Evolutionary conservation across 2,329 filamentous ascomycete species (phyloP).

Genomic region (Elsinoe fawcettii): DNA sequence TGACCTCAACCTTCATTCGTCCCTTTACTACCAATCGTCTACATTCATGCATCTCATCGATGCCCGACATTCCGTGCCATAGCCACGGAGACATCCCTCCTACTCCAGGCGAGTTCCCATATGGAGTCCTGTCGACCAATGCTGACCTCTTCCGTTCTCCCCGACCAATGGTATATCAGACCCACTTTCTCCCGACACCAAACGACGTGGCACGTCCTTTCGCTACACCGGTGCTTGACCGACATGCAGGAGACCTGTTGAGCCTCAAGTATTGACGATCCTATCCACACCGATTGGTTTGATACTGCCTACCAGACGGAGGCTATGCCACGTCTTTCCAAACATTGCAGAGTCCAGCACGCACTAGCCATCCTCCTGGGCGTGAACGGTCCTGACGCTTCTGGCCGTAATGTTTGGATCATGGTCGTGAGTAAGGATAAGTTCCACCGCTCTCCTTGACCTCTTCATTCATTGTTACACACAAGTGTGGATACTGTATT

Average conservation of each 20-base stretch:
- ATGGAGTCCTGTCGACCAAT: background rate
- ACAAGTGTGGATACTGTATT: constrained; percentile 11
- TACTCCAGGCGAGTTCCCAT: background rate
- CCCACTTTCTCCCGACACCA: background rate
- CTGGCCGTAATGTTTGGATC: constrained; percentile 12
- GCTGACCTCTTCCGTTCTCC: background rate
- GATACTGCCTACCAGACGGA: background rate
- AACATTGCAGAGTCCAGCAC: constrained; percentile 5
- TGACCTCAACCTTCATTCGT: constrained; percentile 3
- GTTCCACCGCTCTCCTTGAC: background rate
- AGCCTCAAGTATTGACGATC: constrained; percentile 10
- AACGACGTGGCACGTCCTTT: constrained; percentile 6
- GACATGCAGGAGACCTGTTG: constrained; percentile 12
- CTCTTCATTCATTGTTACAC: background rate
- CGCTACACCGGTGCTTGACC: constrained; percentile 8
- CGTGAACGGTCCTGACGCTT: constrained; percentile 11
- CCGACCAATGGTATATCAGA: background rate
- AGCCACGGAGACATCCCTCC: background rate
- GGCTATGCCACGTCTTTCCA: constrained; percentile 4
- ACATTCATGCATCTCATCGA: background rate
- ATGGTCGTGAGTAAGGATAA: constrained; percentile 7
- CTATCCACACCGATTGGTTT: constrained; percentile 9
- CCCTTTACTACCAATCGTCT: constrained; percentile 7
- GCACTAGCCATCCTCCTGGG: background rate
- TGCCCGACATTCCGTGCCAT: background rate